Base-by-base conservation (phyloP, 2,329 filamentous ascomycete genomes). In the Fusarium sp. region DNA sequence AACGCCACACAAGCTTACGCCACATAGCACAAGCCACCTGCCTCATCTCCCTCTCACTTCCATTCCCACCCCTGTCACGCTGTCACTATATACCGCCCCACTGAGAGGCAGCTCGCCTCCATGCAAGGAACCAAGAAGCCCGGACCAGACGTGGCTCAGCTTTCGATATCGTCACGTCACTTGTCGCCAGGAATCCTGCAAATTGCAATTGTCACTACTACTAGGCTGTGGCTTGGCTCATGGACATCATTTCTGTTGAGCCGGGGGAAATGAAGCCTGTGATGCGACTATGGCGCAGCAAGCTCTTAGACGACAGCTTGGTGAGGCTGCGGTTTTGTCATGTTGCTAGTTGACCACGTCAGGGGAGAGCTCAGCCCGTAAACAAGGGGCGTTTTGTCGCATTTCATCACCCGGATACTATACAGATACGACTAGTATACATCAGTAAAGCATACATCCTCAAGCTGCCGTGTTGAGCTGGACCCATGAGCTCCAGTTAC, bases 101-200 rank as follows among this genome's bases (percentile, higher is more conserved):
- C 50, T n/a, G 52, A 56, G 65, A 68, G 66, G 66, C 51, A 68
- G 56, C 65, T 68, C 42, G 40, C 21, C 32, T 44, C 46, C 17
- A 59, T 66, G 65, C 60, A 68, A 68, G 65, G 55, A 56, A 66
- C 54, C 45, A 36, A 17, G 32, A 38, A 56, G 50, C 40, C 40
- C 26, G 42, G 43, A 34, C 53, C 62, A 38, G 53, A 51, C 38
- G 65, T 68, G 66, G 66, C 66, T 68, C 65, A 68, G 66, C 61
- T 11, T 11, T 55, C 45, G 24, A 52, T 32, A 55, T 42, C 20
- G 65, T 36, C 34, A 59, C 65, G 65, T 68, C 65, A 68, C 61
- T 62, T 32, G 4, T 19, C 47, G 55, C 61, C 65, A 19, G 28
- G 42, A 36, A 67, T 63, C 60, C 55, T 62, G 51, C 36, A 56